Base-by-base conservation (phyloP, 108 stramenopile species). In the Poteriospumella lacustris region DNA sequence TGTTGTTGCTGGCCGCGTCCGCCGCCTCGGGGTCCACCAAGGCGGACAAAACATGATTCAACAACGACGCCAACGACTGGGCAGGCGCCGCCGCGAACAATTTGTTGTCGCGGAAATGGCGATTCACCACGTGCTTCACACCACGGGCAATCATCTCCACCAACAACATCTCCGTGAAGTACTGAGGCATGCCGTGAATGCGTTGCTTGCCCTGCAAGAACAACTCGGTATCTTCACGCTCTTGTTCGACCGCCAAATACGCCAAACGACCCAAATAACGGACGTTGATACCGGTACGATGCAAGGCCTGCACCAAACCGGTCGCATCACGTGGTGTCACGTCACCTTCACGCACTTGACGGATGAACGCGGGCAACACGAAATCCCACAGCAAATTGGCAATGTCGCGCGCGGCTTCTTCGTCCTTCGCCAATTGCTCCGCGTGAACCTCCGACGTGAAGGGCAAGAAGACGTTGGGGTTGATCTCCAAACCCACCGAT, bases 91-190 rank as follows among this genome's bases (percentile, higher is more conserved):
- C 42, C 29, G 84, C 59, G 24, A 87, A 83, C 15, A 85, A 82
- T 58, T 86, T 88, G 70, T 86, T 82, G 58, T 89, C 89, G 0
- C 76, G 83, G 64, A 93, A 67, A 60, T 91, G 90, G 1, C 79
- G 76, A 68, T 91, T 89, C 0, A 96, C 84, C 41, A 93, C 88
- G 78, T 93, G 92, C 87, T 94, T 93, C 29, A 91, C 85, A 39
- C 91, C 88, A 58, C 96, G 92, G 15, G 96, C 92, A 24, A 96
- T 91, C 88, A 99, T 99, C 86, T 99, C 97, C 60, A 91, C 88
- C 81, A 97, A 95, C 19, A 96, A 88, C 1, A 97, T 80, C 79
- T 99, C 94, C 28, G 93, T 83, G 92, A 93, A 97, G 70, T 85
- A 93, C 60, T 86, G 44, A 1, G 96, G 92, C 90, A 95, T 90